These are phyloP conservation scores for Plantago rigida DNA, from an alignment of 305 asterid genomes.

Conservation along the genomic window DNA sequence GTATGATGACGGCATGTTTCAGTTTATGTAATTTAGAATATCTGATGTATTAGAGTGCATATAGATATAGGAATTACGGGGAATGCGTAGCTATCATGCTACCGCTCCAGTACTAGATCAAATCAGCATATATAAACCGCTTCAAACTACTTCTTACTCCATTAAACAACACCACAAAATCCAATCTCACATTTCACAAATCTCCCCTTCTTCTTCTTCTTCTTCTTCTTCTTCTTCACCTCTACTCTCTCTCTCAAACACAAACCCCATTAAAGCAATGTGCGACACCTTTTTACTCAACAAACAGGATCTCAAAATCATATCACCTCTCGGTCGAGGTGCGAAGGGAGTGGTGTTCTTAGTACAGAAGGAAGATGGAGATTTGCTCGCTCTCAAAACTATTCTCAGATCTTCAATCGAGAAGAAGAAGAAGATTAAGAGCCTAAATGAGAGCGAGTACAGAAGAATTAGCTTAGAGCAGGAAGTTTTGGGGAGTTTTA, in stretches of 20 bases:
- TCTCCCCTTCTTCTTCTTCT: too few species aligned
- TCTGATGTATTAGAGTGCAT: too few species aligned
- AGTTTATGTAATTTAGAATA: too few species aligned
- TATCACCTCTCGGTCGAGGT: conserved; percentile 76
- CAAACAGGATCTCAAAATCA: conserved; percentile 40
- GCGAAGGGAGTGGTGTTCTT: conserved; percentile 88
- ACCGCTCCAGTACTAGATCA: too few species aligned
- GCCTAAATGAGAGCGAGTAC: neutral
- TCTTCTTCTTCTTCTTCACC: too few species aligned
- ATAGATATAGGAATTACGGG: too few species aligned
- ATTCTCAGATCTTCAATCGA: conserved; percentile 49
- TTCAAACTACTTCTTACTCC: too few species aligned
- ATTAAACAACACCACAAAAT: neutral
- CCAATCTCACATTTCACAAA: neutral
- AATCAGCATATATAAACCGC: too few species aligned
- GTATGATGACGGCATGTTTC: too few species aligned
- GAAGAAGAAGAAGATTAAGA: conserved; percentile 34
- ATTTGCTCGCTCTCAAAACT: conserved; percentile 61
- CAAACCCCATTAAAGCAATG: conserved; percentile 31
- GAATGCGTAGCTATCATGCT: too few species aligned
- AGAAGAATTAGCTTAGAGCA: conserved; percentile 52
- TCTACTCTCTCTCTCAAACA: neutral
- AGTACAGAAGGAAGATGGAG: conserved; percentile 42
- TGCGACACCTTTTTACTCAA: conserved; percentile 35
- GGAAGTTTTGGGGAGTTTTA: conserved; percentile 44